Base-by-base conservation (phyloP, 2,329 filamentous ascomycete genomes). In the Apiospora phragmitis region DNA sequence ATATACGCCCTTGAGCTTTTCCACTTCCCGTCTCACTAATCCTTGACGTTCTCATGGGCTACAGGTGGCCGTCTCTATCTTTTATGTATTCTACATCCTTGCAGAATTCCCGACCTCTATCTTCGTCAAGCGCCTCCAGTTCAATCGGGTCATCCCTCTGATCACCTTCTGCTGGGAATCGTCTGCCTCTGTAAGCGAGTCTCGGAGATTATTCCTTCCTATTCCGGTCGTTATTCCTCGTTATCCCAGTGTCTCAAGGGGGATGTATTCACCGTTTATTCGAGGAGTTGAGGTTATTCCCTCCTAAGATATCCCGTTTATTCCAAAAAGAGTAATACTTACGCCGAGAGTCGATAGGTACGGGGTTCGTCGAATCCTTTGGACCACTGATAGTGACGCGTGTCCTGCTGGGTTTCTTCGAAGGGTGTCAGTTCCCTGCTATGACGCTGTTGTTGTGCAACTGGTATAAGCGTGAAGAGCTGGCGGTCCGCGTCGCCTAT, bases 381-480 rank as follows among this genome's bases (percentile, higher is more conserved):
- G 80, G 80, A 11, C 79, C 81, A 45, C 80, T 87, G 0, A 81
- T 83, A 3, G 85, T 81, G 1, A 79, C 85, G 6, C 82, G 85
- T 0, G 86, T 86, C 67, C 73, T 87, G 12, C 78, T 87, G 0
- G 86, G 85, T 4, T 81, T 84, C n/a, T 83, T 85, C 71, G 86
- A 87, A 75, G 84, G 73, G 9, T 75, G 76, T 2, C 62, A 77
- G 12, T 77, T 76, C 38, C 76, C 75, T 3, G 73, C 21, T 76
- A 76, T 84, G 21, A 80, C 83, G 12, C 83, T 82, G 72, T 84
- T 83, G 72, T 77, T 85, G 1, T 82, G 83, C 2, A 87, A 88
- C 71, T 89, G 86, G 85, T 89, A 88, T 74, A 82, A 83, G 12
- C 81, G 82, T 14, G 83, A 84, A 9, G 87, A 89, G 75, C 79